Evolutionary conservation across 148 eudicot genomes (phyloP), one percentile per base, ranked within the genome.

Genomic region (Tetragonia tetragonoides): DNA sequence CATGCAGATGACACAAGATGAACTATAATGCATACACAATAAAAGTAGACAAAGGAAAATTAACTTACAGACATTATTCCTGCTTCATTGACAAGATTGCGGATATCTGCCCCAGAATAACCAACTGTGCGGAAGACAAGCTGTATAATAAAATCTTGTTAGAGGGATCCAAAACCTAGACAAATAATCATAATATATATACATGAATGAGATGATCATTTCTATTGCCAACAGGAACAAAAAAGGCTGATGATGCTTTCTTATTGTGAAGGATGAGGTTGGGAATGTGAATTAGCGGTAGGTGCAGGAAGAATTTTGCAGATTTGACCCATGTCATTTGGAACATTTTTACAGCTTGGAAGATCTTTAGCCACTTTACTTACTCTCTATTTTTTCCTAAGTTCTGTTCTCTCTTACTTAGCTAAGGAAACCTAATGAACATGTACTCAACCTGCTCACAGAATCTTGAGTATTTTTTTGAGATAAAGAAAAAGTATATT

Each of bases 61-160:
- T 75, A 61, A 90, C 98, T 94, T 88, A 94, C 98, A 86, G 98
- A 77, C 98, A 94, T 94, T 44, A 94, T 92, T 78, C 89, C 95
- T 39, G 98, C 89, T 88, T 94, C 98, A 81, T 94, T 94, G 81
- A 94, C 95, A 82, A 94, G 92, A 84, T 90, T 94, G 83, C 94
- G 88, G 63, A 94, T 90, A 82, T 94, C 98, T 57, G 98, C 97
- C 60, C 98, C 98, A 37, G 98, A 94, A 82, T 90, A 94, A 54
- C 98, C 98, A 80, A 90, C 95, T 24, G 98, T 94, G 82, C 97
- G 93, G 73, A 92, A 94, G 74, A 94, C 98, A 82, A 94, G 89
- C 98, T 94, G 93, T 73, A 77, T 59, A 82, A 69, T 54, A 38
- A 23, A 78, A 66, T 10, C 23, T 16, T 41, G 71, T 82, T 21